Percentiles rank a stretch among this genome's conserved stretches.
Conservation (phyloP, 2,329 filamentous ascomycete species). For the Pseudomassariella vexata region DNA sequence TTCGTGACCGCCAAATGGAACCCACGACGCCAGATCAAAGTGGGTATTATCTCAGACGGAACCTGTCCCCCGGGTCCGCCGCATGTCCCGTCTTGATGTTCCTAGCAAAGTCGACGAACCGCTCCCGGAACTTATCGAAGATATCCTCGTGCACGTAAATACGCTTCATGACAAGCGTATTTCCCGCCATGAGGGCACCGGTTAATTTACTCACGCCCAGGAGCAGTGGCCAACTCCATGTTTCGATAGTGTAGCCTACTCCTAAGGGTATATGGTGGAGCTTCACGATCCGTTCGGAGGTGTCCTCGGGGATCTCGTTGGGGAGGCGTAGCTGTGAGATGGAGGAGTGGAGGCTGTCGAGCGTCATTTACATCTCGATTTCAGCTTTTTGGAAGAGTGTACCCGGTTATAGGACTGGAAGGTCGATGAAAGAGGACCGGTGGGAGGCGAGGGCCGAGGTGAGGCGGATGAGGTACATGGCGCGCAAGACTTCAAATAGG, state of each 20-base stretch:
- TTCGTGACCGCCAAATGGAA: conserved; percentile 45
- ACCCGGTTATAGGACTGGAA: too few relatives aligned
- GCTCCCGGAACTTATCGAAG: conserved; percentile 41
- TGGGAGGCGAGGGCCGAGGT: too few relatives aligned
- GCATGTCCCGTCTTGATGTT: conserved; percentile 27
- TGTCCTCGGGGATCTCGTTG: conserved; percentile 29
- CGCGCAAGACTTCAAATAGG: too few relatives aligned
- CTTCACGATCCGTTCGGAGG: conserved; percentile 12
- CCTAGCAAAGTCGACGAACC: conserved; percentile 31
- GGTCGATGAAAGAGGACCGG: too few relatives aligned
- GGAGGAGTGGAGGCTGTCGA: conserved; percentile 14
- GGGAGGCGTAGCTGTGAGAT: conserved; percentile 21
- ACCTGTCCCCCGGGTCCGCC: conserved; percentile 34
- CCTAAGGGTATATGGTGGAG: conserved; percentile 28
- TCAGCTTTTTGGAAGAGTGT: too few relatives aligned
- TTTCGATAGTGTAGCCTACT: conserved; percentile 39
- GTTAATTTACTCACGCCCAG: conserved; percentile 34
- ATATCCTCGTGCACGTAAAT: conserved; percentile 51
- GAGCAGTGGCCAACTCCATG: conserved; percentile 41
- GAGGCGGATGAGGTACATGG: too few relatives aligned
- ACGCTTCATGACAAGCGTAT: conserved; percentile 42
- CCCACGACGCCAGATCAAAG: conserved; percentile 29
- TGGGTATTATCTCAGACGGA: conserved; percentile 49
- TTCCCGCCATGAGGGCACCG: conserved; percentile 37
- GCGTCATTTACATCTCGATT: conserved; percentile 13